Evolutionary conservation across 176 grass and related monocot species (phyloP).

Genomic region (Musa acuminata): DNA sequence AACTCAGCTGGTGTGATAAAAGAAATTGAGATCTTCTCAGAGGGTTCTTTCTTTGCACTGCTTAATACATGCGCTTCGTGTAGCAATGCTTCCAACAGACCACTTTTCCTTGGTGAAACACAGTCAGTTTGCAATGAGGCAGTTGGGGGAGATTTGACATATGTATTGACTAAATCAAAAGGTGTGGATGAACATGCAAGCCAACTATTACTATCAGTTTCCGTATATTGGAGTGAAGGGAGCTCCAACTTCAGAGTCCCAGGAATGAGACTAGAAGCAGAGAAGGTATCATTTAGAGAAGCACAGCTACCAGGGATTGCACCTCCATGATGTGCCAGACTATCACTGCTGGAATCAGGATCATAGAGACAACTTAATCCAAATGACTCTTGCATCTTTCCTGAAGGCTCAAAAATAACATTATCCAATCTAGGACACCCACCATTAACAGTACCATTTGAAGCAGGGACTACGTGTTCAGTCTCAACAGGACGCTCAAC

Average conservation of each 20-base stretch:
- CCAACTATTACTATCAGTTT: conserved; percentile 19
- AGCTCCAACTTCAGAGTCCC: conserved; percentile 41
- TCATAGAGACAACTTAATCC: conserved; percentile 2
- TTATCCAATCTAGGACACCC: conserved; percentile 9
- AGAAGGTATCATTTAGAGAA: conserved; percentile 32
- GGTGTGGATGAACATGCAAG: background rate
- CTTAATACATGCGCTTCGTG: conserved; percentile 17
- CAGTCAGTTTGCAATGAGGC: conserved; percentile 8
- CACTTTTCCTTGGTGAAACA: conserved; percentile 13
- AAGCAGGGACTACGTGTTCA: conserved; percentile 5
- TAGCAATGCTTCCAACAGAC: conserved; percentile 23
- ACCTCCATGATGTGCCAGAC: conserved; percentile 17
- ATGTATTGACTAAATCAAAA: conserved; percentile 14
- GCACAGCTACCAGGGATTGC: conserved; percentile 23
- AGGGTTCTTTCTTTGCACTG: conserved; percentile 15
- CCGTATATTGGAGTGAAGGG: conserved; percentile 62
- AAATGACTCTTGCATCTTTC: conserved; percentile 11
- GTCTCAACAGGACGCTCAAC: conserved; percentile 12
- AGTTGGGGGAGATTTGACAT: conserved; percentile 17
- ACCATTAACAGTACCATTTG: background rate
- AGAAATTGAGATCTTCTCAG: conserved; percentile 10
- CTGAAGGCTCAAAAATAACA: background rate
- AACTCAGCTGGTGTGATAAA: background rate
- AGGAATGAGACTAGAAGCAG: conserved; percentile 35
- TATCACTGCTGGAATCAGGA: conserved; percentile 20